Conservation (phyloP, 2,329 filamentous ascomycete genomes). For the Pseudogymnoascus sp. region DNA sequence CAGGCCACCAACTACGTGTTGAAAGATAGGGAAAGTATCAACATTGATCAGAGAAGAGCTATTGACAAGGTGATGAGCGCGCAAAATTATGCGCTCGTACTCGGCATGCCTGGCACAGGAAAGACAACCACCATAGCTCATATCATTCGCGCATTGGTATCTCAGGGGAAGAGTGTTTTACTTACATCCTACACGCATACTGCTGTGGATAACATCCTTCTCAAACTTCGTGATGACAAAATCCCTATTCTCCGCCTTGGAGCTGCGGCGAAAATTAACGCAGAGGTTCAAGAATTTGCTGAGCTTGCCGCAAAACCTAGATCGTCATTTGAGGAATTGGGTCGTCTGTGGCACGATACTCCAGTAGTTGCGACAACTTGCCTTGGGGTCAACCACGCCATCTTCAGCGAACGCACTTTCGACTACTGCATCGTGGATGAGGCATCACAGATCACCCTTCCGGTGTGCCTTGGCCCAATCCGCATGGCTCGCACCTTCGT, state of each 20-base stretch:
- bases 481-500: constrained; percentile 90
- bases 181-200: constrained; percentile 96
- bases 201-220: constrained; percentile 92
- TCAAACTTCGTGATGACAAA: constrained; percentile 78
- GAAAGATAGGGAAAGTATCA: constrained; percentile 61
- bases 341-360: constrained; percentile 74
- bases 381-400: constrained; percentile 78
- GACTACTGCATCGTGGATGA: constrained; percentile 99
- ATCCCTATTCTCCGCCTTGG: constrained; percentile 82
- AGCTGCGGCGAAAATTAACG: constrained; percentile 76
- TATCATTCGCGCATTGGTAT: constrained; percentile 84
- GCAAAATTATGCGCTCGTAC: constrained; percentile 89
- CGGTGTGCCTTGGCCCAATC: constrained; percentile 89
- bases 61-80: constrained; percentile 95
- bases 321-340: constrained; percentile 74
- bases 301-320: constrained; percentile 69
- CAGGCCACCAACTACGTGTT: constrained; percentile 58
- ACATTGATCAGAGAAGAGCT: constrained; percentile 78
- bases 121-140: constrained; percentile 98
- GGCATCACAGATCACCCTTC: constrained; percentile 93
- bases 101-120: constrained; percentile 96
- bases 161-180: constrained; percentile 85
- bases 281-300: constrained; percentile 79
- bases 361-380: constrained; percentile 93
- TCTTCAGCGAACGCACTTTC: constrained; percentile 85